A percentile compares a stretch with the other conserved stretches of the same genome.
These are phyloP conservation scores for Boletus coffeatus DNA, from an alignment of 1,284 basidiomycete species.

Conservation along the genomic window DNA sequence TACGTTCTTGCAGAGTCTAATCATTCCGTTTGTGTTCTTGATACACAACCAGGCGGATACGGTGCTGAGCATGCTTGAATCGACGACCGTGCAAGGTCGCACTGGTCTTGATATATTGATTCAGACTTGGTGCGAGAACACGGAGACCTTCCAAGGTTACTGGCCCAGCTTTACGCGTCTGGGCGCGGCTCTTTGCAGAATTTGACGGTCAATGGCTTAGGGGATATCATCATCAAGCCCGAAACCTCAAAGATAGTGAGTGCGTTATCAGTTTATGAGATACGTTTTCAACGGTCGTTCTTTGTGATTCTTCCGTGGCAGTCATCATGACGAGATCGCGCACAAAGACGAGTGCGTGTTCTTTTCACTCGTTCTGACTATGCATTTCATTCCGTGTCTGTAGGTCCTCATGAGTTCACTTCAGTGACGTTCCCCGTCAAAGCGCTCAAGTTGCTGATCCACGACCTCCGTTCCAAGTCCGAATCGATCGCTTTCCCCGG, in stretches of 20 bases:
- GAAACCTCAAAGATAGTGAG: slow-evolving; percentile 74
- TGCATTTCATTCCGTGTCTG: slow-evolving; percentile 7
- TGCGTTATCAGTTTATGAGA: slow-evolving; percentile 11
- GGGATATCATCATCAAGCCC: slow-evolving; percentile 84
- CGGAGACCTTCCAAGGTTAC: slow-evolving; percentile 90
- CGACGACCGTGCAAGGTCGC: slow-evolving; percentile 50
- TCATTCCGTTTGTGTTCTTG: slow-evolving; percentile 91
- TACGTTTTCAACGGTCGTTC: slow-evolving; percentile 14
- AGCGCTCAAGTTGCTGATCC: slow-evolving; percentile 83
- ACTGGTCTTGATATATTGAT: slow-evolving; percentile 78
- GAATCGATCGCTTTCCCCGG: slow-evolving; percentile 61
- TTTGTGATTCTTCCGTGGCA: slow-evolving; percentile 31
- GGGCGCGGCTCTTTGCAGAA: slow-evolving; percentile 59
- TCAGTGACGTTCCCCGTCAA: slow-evolving; percentile 86
- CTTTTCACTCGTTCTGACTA: slow-evolving; percentile 9
- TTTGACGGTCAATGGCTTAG: slow-evolving; percentile 80
- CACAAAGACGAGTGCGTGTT: slow-evolving; percentile 72
- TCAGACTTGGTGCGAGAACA: slow-evolving; percentile 90
- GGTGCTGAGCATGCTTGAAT: slow-evolving; percentile 71
- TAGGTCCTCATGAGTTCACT: slow-evolving; percentile 84
- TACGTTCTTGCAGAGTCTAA: slow-evolving; percentile 85
- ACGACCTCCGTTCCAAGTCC: slow-evolving; percentile 73
- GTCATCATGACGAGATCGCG: slow-evolving; percentile 95
- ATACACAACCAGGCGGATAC: slow-evolving; percentile 80
- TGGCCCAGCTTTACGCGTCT: slow-evolving; percentile 81